Base-by-base conservation (phyloP, 169 alveolate species). In the Besnoitia besnoiti region DNA sequence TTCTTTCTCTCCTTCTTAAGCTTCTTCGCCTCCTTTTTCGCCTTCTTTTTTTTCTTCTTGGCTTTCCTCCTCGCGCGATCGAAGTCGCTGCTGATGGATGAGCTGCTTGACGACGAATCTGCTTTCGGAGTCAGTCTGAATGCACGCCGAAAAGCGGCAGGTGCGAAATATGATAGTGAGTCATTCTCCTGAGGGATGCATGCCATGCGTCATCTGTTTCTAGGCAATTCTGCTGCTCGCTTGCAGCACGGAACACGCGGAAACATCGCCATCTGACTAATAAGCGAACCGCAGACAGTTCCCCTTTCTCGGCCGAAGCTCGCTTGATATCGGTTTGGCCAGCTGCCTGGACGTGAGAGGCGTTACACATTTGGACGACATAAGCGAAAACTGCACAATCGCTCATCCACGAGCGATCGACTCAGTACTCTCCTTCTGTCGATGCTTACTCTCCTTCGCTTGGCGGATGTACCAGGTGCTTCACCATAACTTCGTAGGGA, bases 391-490 rank as follows among this genome's bases (percentile, higher is more conserved):
- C n/a, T n/a, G n/a, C n/a, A n/a, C n/a, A n/a, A n/a, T 55, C 24
- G 67, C n/a, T 55, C 67, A 19, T 55, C 7, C 4, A 19, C 67
- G 24, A 55, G 67, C 30, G 67, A 19, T 19, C 27, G 67, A 16
- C 24, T 55, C 33, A 55, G n/a, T n/a, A 55, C 1, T 55, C 12
- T 3, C n/a, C 67, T 55, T 55, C 67, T 21, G 24, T 19, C 12
- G 67, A 19, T 10, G 67, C 67, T 55, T 73, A 73, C 82, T 73
- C 82, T n/a, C 82, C 82, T 73, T 73, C 82, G 46, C 82, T 73
- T n/a, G 82, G 82, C 46, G 44, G 82, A 7, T 27, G 16, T 37
- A 73, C 14, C 82, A 73, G n/a, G n/a, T 37, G 16, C n/a, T 42
- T 39, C 27, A 42, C 82, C 82, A 73, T n/a, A 16, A 73, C 82